Evolutionary conservation across 345 rosid genomes (phyloP), one percentile per base, ranked within the genome.

Genomic region (Linum tenue): DNA sequence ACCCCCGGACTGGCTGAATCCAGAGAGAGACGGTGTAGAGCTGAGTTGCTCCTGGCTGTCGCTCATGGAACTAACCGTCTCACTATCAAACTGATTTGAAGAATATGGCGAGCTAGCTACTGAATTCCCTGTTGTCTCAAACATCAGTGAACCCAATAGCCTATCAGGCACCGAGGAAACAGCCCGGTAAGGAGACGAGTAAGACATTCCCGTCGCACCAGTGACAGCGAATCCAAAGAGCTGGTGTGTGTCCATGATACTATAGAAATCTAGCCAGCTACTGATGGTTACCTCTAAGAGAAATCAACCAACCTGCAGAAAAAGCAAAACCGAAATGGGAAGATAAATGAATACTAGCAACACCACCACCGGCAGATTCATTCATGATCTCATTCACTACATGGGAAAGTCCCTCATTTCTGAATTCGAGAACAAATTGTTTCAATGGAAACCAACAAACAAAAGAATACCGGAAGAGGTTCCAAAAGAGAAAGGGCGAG

Each of bases 41-140:
- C 84, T 78, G 62, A 66, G 72, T 66, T 75, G 75, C 69, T 82
- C 87, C 73, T 56, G 85, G 69, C 77, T 78, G 63, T 80, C 86
- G 63, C 86, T 82, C 73, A 77, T 65, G 7, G 81, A 39, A 17
- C 79, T 66, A 35, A 57, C 7, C 16, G 80, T 66, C 64, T 81
- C 86, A 59, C 72, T 70, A 59, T 81, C 86, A 55, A 75, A 72
- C 36, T 66, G 81, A 65, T 72, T 66, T 12, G 60, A 57, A 2
- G 63, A 59, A 62, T 82, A 79, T 2, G 82, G 79, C 6, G 82
- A 81, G 74, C 70, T 69, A 15, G 90, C 83, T 22, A 22, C 31
- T 9, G 87, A 80, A 67, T 67, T 76, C 65, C 76, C 77, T 36
- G 60, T 43, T 36, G 60, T 43, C 3, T 75, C 81, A 63, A 73